Evolutionary conservation across 2,329 filamentous ascomycete genomes (phyloP), one percentile per base, ranked within the genome.

Genomic region (Leptographium flavum): DNA sequence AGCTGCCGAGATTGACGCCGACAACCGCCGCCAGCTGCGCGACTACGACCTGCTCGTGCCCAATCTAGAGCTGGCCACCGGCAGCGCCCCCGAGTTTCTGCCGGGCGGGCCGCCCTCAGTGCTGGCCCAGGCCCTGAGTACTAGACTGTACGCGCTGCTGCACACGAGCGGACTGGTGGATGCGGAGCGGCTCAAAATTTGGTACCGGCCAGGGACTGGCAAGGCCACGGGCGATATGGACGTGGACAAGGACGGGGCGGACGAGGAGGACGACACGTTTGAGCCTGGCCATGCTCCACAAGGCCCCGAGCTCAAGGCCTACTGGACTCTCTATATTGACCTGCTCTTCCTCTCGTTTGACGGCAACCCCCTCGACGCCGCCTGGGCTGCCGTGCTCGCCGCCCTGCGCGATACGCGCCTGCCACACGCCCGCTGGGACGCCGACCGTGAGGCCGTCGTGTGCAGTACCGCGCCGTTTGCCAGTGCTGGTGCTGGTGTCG

Each of bases 271-370:
- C 1, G 57, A 45, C 7, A 46, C 46, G 37, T 36, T 36, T 36
- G 33, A 22, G 19, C 33, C 33, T 9, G 33, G 33, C 33, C 33
- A 36, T 11, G 33, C 11, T 3, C 5, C 33, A 17, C 33, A 31
- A 3, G 40, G n/a, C 1, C 60, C 60, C 31, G 59, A 63, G 47
- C 63, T 90, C 11, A 90, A 84, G 59, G 92, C 83, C 0, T 96
- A 93, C 62, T 98, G 90, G 92, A 81, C 85, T 10, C 76, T 98
- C 19, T 95, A 94, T 62, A 84, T 98, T 52, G 90, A 96, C 58
- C 71, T 95, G n/a, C 75, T 95, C 57, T 92, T 94, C 64, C 81
- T 98, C 53, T 93, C 86, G 0, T 78, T 94, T 42, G 88, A 94
- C 52, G 90, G 90, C 6, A 94, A 92, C 56, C 77, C 87, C 2